Percentiles rank a stretch among this genome's conserved stretches.
Conservation (phyloP, 176 grass and related monocot species). For the Paspalum notatum region DNA sequence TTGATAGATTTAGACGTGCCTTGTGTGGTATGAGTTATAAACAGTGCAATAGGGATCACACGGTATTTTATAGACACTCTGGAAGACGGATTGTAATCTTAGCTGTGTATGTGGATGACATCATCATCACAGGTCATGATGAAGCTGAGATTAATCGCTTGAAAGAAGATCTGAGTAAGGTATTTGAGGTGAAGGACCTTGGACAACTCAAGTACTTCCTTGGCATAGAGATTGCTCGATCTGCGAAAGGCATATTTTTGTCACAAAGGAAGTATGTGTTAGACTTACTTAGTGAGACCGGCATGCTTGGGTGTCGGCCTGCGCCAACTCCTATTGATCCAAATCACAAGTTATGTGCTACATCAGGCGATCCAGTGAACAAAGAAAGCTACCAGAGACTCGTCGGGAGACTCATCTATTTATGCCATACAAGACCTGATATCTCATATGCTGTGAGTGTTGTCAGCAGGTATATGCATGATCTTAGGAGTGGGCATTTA, state of each 20-base stretch:
- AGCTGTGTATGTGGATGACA: too few relatives aligned
- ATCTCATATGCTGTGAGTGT: background rate
- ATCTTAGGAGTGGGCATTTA: background rate
- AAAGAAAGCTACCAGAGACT: background rate
- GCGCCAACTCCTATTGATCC: background rate
- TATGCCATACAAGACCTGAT: background rate
- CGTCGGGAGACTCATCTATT: background rate
- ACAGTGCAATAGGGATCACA: too few relatives aligned
- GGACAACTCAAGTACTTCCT: too few relatives aligned
- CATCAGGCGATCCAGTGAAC: background rate
- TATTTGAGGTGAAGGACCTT: too few relatives aligned
- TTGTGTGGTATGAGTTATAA: too few relatives aligned
- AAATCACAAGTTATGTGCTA: background rate
- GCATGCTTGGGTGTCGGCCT: background rate
- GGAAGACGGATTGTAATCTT: too few relatives aligned
- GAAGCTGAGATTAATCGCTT: too few relatives aligned
- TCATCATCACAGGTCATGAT: too few relatives aligned
- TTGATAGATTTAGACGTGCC: too few relatives aligned
- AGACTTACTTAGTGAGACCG: background rate
- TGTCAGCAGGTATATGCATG: background rate
- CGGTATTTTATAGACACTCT: too few relatives aligned
- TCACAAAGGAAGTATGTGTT: background rate
- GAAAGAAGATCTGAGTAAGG: too few relatives aligned
- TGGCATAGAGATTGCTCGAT: too few relatives aligned
- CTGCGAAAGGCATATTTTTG: background rate